These are phyloP conservation scores for Phlebiopsis flavidoalba DNA, from an alignment of 768 basidiomycete species.

Conservation along the genomic window DNA sequence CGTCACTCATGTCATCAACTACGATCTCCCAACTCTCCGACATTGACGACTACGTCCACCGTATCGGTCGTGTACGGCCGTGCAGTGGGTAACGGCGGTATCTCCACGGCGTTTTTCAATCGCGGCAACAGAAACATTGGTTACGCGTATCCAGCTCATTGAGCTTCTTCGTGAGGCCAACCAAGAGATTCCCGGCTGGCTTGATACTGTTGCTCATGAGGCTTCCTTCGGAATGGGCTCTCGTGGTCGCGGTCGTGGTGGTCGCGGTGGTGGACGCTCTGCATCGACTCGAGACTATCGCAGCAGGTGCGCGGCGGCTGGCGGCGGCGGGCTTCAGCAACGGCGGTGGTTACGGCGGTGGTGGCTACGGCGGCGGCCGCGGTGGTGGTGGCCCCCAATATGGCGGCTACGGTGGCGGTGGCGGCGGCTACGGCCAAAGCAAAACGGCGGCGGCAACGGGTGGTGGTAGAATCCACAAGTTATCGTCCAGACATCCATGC, in stretches of 20 bases:
- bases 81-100: conserved; percentile 95
- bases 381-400: conserved; percentile 28
- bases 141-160: conserved; percentile 82
- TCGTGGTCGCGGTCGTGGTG: conserved; percentile 59
- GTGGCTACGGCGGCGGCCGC: conserved; percentile 22
- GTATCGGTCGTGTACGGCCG: conserved; percentile 97
- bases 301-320: conserved; percentile 19
- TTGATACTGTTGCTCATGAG: conserved; percentile 84
- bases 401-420: conserved; percentile 25
- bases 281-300: conserved; percentile 38
- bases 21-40: conserved; percentile 96
- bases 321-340: conserved; percentile 33
- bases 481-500: neutral
- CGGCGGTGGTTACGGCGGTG: conserved; percentile 28
- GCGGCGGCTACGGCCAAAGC: conserved; percentile 23
- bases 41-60: conserved; percentile 99
- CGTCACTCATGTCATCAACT: conserved; percentile 98
- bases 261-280: conserved; percentile 34
- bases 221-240: conserved; percentile 60
- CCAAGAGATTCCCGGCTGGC: conserved; percentile 89
- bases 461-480: conserved; percentile 41
- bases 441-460: conserved; percentile 24
- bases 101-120: conserved; percentile 94
- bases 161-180: conserved; percentile 95
- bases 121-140: conserved; percentile 90